These are phyloP conservation scores for Pulveroboletus sp. DNA, from an alignment of 768 basidiomycete genomes.

Conservation along the genomic window DNA sequence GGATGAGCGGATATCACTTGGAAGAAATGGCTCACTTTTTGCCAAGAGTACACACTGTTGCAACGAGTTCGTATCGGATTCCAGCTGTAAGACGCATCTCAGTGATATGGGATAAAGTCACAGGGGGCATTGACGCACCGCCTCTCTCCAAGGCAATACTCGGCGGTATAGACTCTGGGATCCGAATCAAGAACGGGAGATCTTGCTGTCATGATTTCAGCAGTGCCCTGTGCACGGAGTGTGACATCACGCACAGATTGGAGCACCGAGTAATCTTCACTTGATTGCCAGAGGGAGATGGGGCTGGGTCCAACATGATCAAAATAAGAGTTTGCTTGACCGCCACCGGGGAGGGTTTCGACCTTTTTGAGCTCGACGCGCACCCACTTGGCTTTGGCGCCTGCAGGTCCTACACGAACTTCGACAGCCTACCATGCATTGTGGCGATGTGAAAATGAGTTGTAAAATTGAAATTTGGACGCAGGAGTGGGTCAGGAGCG, in stretches of 20 bases:
- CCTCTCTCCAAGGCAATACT: constrained; percentile 76
- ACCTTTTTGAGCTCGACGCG: constrained; percentile 89
- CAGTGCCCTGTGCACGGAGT: neutral
- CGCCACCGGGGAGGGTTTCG: constrained; percentile 76
- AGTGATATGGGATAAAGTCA: neutral
- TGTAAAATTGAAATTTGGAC: too few species aligned
- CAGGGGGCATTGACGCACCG: constrained; percentile 39
- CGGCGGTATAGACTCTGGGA: constrained; percentile 91
- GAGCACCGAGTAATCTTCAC: constrained; percentile 69
- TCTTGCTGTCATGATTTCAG: constrained; percentile 56
- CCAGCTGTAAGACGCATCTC: constrained; percentile 51
- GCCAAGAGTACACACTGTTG: constrained; percentile 80
- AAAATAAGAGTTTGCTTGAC: constrained; percentile 65
- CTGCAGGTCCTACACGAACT: constrained; percentile 68
- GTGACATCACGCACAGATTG: constrained; percentile 49
- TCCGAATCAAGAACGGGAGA: constrained; percentile 85
- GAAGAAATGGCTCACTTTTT: constrained; percentile 60
- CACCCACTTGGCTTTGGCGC: constrained; percentile 90
- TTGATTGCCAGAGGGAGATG: constrained; percentile 77
- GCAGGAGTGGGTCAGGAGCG: constrained; percentile 7
- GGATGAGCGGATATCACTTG: neutral
- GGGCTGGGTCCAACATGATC: constrained; percentile 84
- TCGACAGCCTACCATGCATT: constrained; percentile 68
- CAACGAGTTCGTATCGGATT: constrained; percentile 88
- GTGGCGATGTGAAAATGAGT: constrained; percentile 4